A percentile compares a stretch with the other conserved stretches of the same genome.
phyloP scores from a whole-genome alignment of 768 basidiomycete genomes.

The Termitomyces sp. region DNA sequence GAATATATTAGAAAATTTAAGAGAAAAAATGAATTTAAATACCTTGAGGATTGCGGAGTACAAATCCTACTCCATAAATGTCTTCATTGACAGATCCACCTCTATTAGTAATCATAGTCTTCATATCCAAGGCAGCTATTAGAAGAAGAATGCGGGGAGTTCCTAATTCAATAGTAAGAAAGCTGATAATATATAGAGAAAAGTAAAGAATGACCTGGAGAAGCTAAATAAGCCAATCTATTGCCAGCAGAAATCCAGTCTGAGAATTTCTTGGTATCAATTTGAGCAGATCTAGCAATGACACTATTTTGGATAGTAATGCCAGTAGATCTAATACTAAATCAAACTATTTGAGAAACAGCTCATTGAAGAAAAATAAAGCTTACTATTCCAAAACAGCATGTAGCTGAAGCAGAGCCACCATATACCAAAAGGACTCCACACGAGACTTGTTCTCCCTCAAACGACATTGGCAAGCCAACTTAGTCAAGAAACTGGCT shows the following conservation, averaged over 20 bases:
- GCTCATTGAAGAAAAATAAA: neutral
- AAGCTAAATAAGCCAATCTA: neutral
- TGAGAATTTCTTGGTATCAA: neutral
- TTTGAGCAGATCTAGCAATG: neutral
- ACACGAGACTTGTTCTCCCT: neutral
- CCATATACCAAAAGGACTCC: neutral
- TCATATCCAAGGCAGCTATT: neutral
- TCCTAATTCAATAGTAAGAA: neutral
- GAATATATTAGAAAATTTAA: neutral
- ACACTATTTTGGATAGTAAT: neutral
- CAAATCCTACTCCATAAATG: neutral
- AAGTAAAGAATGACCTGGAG: neutral
- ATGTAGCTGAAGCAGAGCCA: neutral
- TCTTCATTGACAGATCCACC: neutral
- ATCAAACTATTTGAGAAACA: neutral
- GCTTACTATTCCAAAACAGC: neutral
- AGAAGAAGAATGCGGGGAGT: neutral
- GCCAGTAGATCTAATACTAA: neutral
- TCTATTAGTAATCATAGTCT: neutral
- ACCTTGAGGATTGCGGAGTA: neutral
- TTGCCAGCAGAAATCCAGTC: neutral
- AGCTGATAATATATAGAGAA: neutral
- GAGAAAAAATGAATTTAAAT: too few relatives aligned
- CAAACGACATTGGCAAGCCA: neutral
- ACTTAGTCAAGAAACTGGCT: neutral